Conservation (phyloP, 176 grass and related monocot genomes). For the Eragrostis curvula region DNA sequence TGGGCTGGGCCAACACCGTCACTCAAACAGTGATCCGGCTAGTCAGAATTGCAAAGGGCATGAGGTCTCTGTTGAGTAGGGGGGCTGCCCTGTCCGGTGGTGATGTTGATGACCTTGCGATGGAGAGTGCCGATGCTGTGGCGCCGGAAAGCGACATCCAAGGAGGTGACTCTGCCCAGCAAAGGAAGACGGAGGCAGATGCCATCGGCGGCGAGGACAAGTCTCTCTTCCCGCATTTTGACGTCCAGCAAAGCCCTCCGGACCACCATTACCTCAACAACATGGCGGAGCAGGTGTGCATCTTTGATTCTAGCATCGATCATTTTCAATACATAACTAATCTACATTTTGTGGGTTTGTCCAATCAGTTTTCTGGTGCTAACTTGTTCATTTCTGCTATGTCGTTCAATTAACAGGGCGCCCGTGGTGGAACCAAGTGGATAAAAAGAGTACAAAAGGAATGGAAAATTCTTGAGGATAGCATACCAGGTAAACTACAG, state of each 20-base stretch:
- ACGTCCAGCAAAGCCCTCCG: not conserved
- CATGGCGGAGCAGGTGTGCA: not conserved
- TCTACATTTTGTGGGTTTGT: not conserved
- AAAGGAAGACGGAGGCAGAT: not conserved
- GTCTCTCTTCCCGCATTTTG: not conserved
- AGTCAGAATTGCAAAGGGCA: not conserved
- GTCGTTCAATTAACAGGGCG: not conserved
- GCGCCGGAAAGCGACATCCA: too few species aligned
- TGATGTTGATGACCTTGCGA: not conserved
- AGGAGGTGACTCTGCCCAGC: not conserved
- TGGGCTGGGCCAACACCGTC: not conserved
- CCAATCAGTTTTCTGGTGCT: not conserved
- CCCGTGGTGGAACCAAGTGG: not conserved
- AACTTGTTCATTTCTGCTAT: not conserved
- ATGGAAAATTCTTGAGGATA: constrained; percentile 6
- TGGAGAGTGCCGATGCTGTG: not conserved
- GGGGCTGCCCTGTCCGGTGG: not conserved
- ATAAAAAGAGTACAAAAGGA: constrained; percentile 22
- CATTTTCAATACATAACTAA: too few species aligned
- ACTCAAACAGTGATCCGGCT: not conserved
- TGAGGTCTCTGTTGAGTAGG: not conserved
- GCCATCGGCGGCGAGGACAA: not conserved
- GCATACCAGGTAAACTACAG: not conserved
- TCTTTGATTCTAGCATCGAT: too few species aligned
- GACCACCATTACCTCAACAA: not conserved